phyloP scores from a whole-genome alignment of 345 rosid species.

The Ricinus communis region DNA sequence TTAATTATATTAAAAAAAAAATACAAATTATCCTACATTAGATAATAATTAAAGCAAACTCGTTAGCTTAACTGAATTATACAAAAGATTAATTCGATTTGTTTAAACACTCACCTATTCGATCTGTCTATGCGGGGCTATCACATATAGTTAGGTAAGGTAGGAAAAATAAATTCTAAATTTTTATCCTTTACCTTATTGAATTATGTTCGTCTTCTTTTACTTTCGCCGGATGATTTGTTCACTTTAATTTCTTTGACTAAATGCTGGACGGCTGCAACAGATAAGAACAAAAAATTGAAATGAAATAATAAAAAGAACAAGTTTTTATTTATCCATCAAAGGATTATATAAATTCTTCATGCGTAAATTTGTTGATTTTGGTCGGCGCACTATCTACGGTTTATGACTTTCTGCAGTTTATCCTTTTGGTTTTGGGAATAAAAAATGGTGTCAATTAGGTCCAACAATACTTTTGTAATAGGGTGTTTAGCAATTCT shows the following conservation, averaged over 20 bases:
- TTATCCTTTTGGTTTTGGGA: background rate
- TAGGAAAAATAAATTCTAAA: conserved; percentile 11
- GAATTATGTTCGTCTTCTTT: background rate
- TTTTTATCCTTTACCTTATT: background rate
- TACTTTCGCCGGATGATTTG: background rate
- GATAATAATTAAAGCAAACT: too few relatives aligned
- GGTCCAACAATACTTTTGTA: too few relatives aligned
- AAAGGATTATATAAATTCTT: conserved; percentile 8
- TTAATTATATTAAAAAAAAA: too few relatives aligned
- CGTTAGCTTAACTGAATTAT: too few relatives aligned
- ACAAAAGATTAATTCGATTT: too few relatives aligned
- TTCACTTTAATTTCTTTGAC: conserved; percentile 16
- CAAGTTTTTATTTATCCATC: background rate
- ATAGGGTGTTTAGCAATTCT: too few relatives aligned
- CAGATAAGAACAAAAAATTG: background rate
- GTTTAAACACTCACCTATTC: too few relatives aligned
- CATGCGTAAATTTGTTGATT: conserved; percentile 8
- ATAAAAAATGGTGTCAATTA: background rate
- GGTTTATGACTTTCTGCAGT: background rate
- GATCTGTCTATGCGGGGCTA: too few relatives aligned
- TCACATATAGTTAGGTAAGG: background rate
- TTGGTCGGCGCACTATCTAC: conserved; percentile 19
- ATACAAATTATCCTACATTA: too few relatives aligned
- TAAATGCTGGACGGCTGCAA: conserved; percentile 24
- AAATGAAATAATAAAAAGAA: background rate